These are phyloP conservation scores for Pelargonium australe DNA, from an alignment of 441 rosid species.

Conservation along the genomic window DNA sequence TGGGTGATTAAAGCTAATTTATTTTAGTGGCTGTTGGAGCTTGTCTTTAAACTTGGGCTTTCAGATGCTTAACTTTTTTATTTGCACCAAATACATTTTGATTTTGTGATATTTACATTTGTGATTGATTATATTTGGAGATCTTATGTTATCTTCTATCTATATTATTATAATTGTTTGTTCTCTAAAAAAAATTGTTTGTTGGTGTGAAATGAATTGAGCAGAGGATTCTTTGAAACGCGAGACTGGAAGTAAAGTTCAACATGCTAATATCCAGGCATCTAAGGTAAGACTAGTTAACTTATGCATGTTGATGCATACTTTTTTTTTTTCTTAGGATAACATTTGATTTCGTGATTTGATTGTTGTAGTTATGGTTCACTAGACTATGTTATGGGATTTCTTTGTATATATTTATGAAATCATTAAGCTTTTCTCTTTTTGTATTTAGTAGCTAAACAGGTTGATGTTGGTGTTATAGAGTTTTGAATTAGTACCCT, in stretches of 20 bases:
- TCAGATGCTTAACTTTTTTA: not conserved
- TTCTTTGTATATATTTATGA: not conserved
- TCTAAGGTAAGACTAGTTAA: constrained; percentile 41
- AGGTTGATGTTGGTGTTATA: not conserved
- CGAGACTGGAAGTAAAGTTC: constrained; percentile 26
- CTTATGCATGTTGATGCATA: not conserved
- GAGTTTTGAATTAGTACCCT: not conserved
- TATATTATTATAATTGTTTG: too few species aligned
- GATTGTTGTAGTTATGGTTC: not conserved
- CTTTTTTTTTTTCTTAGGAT: not conserved
- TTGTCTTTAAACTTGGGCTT: not conserved
- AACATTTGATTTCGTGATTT: not conserved
- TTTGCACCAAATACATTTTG: not conserved
- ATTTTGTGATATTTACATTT: not conserved
- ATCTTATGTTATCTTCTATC: not conserved
- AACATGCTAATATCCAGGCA: constrained; percentile 41
- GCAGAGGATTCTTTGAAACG: constrained; percentile 29
- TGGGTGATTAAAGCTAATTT: not conserved
- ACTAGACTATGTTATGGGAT: not conserved
- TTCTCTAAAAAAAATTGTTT: too few species aligned
- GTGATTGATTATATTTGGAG: not conserved
- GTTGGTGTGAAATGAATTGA: not conserved
- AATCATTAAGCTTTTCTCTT: not conserved
- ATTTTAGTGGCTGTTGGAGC: not conserved
- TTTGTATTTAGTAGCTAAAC: not conserved